phyloP scores from a whole-genome alignment of 768 basidiomycete genomes.

The Suillus alpinus region DNA sequence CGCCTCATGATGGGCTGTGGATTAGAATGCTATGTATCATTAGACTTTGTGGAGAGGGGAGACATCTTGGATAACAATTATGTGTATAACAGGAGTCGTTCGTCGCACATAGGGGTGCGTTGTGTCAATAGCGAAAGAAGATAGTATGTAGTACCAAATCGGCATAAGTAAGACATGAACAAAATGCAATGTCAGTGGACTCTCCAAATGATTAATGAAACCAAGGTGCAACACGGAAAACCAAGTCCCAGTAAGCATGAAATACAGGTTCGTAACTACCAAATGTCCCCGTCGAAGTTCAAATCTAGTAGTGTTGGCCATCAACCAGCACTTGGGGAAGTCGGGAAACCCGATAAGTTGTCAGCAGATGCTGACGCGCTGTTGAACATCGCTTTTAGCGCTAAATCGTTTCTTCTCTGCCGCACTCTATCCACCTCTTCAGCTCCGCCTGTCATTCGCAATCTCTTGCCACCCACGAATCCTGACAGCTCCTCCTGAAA shows the following conservation, averaged over 20 bases:
- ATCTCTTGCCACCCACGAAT: slow-evolving; percentile 83
- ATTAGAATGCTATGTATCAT: slow-evolving; percentile 5
- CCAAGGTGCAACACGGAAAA: not conserved
- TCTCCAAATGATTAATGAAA: not conserved
- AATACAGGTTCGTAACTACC: not conserved
- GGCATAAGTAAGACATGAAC: not conserved
- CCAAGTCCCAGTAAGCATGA: not conserved
- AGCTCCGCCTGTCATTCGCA: slow-evolving; percentile 94
- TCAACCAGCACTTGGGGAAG: not conserved
- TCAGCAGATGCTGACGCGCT: slow-evolving; percentile 6
- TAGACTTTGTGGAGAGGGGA: not conserved
- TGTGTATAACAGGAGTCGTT: not conserved
- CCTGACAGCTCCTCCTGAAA: slow-evolving; percentile 81
- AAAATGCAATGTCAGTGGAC: not conserved
- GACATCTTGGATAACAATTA: not conserved
- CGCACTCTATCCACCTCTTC: slow-evolving; percentile 88
- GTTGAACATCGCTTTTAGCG: slow-evolving; percentile 87
- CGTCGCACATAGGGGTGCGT: no score
- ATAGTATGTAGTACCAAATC: not conserved
- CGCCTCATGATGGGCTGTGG: slow-evolving; percentile 5
- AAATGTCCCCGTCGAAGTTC: not conserved
- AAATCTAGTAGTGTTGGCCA: not conserved
- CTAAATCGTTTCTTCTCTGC: slow-evolving; percentile 78
- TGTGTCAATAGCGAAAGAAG: not conserved
- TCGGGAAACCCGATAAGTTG: not conserved